Evolutionary conservation across 768 basidiomycete species (phyloP), one percentile per base, ranked within the genome.

Genomic region (Leucosporidium yakuticum): DNA sequence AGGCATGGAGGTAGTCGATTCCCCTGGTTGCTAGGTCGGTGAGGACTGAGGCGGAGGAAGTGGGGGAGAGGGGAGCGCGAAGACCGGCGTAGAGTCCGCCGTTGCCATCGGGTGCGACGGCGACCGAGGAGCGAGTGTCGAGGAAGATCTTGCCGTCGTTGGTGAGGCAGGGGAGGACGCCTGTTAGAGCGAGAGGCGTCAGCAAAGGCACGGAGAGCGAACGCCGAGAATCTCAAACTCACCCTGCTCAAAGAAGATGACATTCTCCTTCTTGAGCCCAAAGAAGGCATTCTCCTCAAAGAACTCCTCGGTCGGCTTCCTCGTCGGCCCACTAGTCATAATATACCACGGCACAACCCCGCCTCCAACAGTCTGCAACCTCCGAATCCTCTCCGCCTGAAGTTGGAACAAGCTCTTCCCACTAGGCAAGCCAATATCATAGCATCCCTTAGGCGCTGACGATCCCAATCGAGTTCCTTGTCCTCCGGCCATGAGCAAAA

Each of bases 171-270:
- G 96, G 96, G 29, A 99, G 84, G 19, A 91, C 93, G 61, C 96
- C 96, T 99, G 65, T n/a, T 31, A 32, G 29, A 29, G n/a, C 14
- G 47, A 49, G 51, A 64, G 55, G 15, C 27, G 59, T 62, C 27
- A n/a, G 21, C n/a, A 31, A 8, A 31, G 57, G 1, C 36, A 51
- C 32, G 32, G 20, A n/a, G 29, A 23, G 29, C 31, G 1, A 51
- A 23, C 1, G 32, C 11, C 6, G 34, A 50, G 25, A 31, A 48
- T 34, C n/a, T 34, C 55, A 64, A 4, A 74, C 81, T 73, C 72
- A 95, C 96, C 96, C 83, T 98, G 96, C 79, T 99, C 91, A 74
- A 99, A 99, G 80, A 99, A 84, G 60, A 97, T 81, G 69, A 99
- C 87, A 74, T 96, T 87, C 69, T 85, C 82, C 65, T 85, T 76